phyloP scores from a whole-genome alignment of 306 rosid genomes.

The Trifolium dubium region DNA sequence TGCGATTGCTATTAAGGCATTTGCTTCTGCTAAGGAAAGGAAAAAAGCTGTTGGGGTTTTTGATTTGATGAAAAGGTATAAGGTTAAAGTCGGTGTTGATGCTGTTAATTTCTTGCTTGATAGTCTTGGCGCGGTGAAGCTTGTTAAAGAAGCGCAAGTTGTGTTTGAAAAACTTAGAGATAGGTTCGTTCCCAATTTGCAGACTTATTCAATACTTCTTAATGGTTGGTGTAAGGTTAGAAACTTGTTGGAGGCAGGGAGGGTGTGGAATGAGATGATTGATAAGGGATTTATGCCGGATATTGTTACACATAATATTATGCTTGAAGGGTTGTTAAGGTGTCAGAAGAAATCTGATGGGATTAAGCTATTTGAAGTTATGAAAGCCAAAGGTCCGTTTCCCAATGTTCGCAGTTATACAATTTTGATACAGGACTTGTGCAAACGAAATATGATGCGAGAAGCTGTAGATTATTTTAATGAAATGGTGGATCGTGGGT shows the following conservation, averaged over 20 bases:
- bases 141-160: constrained; percentile 79
- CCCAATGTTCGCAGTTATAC: constrained; percentile 74
- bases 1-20: constrained; percentile 69
- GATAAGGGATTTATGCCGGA: constrained; percentile 82
- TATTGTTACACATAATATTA: constrained; percentile 75
- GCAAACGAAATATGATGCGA: constrained; percentile 70
- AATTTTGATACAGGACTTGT: constrained; percentile 68
- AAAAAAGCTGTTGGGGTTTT: constrained; percentile 82
- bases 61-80: constrained; percentile 83
- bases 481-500: constrained; percentile 66
- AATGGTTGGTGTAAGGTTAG: constrained; percentile 78
- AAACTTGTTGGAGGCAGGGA: constrained; percentile 89
- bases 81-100: constrained; percentile 64
- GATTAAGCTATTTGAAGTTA: constrained; percentile 83
- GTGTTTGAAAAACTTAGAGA: constrained; percentile 71
- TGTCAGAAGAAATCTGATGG: constrained; percentile 80
- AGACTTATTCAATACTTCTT: constrained; percentile 78
- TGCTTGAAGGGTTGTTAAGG: constrained; percentile 79
- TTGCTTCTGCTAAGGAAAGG: constrained; percentile 86
- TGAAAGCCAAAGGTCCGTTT: constrained; percentile 83
- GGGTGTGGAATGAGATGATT: constrained; percentile 90
- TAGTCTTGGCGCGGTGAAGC: constrained; percentile 74
- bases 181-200: constrained; percentile 62
- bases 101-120: constrained; percentile 80
- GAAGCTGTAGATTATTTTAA: constrained; percentile 69